Evolutionary conservation across 1,284 basidiomycete genomes (phyloP).

Genomic region (Ceratobasidium sp.): DNA sequence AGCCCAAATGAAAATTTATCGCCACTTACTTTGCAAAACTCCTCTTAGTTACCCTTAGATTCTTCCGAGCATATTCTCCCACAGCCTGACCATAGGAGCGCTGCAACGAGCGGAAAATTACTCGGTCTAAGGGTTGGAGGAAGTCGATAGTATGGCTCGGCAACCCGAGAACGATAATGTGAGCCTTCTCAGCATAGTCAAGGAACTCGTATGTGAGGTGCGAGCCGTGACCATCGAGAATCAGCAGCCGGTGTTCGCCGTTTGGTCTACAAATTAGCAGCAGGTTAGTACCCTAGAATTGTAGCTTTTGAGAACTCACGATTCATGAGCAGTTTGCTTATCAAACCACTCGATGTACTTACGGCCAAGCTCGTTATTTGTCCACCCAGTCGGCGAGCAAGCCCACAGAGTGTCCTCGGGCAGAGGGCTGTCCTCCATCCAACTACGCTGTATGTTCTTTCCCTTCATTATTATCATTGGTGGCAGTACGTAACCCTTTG

Average conservation of each 20-base stretch:
- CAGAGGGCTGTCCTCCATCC: slow-evolving; percentile 13
- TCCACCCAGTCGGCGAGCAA: slow-evolving; percentile 62
- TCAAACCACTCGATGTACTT: slow-evolving; percentile 47
- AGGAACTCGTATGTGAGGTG: slow-evolving; percentile 37
- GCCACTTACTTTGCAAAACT: slow-evolving; percentile 48
- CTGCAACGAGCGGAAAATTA: slow-evolving; percentile 57
- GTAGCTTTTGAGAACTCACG: background rate
- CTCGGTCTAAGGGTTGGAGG: slow-evolving; percentile 62
- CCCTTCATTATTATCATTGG: slow-evolving; percentile 29
- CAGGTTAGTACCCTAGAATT: background rate
- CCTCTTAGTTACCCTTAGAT: slow-evolving; percentile 47
- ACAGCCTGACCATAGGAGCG: slow-evolving; percentile 21
- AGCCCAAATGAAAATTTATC: background rate
- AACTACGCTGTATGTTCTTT: background rate
- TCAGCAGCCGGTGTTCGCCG: no score
- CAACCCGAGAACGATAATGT: slow-evolving; percentile 58
- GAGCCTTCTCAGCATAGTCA: slow-evolving; percentile 50
- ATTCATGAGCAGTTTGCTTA: slow-evolving; percentile 18
- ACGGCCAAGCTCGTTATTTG: slow-evolving; percentile 58
- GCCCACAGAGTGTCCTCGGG: slow-evolving; percentile 11
- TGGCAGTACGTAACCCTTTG: background rate
- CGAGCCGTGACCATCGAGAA: slow-evolving; percentile 40
- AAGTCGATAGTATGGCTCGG: slow-evolving; percentile 61
- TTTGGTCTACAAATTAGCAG: no score
- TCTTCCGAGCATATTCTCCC: background rate